phyloP scores from a whole-genome alignment of 2,329 filamentous ascomycete species.

The Exserohilum turcica region DNA sequence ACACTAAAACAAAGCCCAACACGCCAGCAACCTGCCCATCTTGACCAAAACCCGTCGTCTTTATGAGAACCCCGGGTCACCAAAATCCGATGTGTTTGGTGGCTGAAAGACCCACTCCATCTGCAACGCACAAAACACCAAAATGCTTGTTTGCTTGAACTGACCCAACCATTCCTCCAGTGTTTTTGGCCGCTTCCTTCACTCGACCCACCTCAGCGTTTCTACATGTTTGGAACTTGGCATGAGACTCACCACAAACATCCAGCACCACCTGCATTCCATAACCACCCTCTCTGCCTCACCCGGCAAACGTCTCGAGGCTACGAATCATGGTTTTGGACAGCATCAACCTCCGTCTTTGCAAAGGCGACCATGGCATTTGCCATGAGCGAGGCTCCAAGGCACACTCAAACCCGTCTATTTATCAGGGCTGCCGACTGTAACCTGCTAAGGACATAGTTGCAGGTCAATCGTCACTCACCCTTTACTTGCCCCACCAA shows the following conservation, averaged over 20 bases:
- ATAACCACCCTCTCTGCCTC: neutral
- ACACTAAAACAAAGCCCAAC: too few relatives aligned
- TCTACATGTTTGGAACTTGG: conserved; percentile 16
- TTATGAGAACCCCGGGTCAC: too few relatives aligned
- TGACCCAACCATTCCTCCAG: neutral
- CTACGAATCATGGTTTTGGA: conserved; percentile 2
- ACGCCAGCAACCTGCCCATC: neutral
- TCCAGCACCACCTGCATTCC: conserved; percentile 1
- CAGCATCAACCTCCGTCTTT: conserved; percentile 4
- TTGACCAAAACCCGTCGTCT: neutral
- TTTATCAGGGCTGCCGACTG: conserved; percentile 1
- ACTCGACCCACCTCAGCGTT: neutral
- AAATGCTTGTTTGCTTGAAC: neutral
- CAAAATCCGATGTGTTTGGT: neutral
- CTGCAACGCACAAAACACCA: conserved; percentile 6
- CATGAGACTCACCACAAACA: conserved; percentile 18
- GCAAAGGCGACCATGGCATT: neutral
- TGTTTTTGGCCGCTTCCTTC: neutral
- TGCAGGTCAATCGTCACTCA: conserved; percentile 10
- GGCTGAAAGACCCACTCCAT: neutral
- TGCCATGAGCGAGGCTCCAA: conserved; percentile 1
- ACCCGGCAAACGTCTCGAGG: conserved; percentile 1
- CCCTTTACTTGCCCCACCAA: neutral
- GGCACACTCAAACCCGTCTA: neutral
- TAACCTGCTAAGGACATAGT: neutral